A percentile compares a stretch with the other conserved stretches of the same genome.
Conservation (phyloP, 164 flowering plant species). For the Paratinospora sagittata region DNA sequence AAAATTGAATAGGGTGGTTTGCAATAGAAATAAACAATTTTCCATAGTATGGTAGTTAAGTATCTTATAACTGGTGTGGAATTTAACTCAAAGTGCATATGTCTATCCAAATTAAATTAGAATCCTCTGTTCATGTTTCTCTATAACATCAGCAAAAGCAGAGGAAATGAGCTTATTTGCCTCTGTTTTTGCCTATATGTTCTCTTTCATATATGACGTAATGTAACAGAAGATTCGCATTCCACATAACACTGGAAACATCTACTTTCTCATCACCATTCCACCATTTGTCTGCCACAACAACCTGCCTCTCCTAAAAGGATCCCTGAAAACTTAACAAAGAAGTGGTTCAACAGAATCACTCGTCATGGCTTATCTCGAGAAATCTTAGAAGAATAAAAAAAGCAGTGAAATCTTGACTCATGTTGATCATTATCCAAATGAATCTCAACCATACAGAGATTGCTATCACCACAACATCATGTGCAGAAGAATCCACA, state of each 20-base stretch:
- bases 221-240: not conserved
- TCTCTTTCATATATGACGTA: not conserved
- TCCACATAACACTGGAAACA: not conserved
- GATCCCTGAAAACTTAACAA: not conserved
- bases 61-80: too few relatives aligned
- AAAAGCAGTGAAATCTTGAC: constrained; percentile 1
- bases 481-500: not conserved
- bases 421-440: not conserved
- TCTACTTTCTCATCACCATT: too few relatives aligned
- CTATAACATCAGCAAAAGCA: not conserved
- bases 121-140: not conserved
- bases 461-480: not conserved
- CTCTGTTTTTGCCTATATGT: not conserved
- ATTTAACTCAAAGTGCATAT: too few relatives aligned
- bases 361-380: not conserved
- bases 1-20: too few relatives aligned
- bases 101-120: too few relatives aligned
- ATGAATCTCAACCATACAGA: not conserved
- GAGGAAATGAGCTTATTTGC: not conserved
- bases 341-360: not conserved
- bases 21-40: too few relatives aligned
- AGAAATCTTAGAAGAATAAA: too few relatives aligned
- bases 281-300: not conserved
- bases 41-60: too few relatives aligned
- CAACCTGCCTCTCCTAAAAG: not conserved